Percentiles rank a stretch among this genome's conserved stretches.
phyloP scores from a whole-genome alignment of 2,329 filamentous ascomycete genomes.

The Ceratocystis cubensis region DNA sequence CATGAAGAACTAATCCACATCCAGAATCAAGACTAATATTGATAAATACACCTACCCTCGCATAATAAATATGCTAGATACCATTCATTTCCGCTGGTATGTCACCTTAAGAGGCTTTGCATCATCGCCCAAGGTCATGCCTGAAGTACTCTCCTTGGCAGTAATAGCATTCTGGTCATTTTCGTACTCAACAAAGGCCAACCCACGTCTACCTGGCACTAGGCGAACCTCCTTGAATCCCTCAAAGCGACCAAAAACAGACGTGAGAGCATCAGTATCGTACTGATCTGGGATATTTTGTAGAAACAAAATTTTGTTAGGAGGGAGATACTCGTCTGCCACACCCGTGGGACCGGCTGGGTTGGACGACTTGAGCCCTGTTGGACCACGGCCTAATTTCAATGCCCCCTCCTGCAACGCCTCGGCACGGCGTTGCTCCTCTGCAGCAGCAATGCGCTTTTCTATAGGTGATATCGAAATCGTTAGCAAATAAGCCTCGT shows the following conservation, averaged over 20 bases:
- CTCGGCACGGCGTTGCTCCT: conserved; percentile 56
- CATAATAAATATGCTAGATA: not conserved
- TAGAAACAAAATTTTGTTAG: conserved; percentile 92
- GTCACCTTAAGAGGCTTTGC: conserved; percentile 77
- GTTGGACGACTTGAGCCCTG: conserved; percentile 63
- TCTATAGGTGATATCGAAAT: conserved; percentile 32
- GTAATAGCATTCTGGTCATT: conserved; percentile 77
- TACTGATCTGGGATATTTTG: conserved; percentile 84
- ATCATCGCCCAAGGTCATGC: conserved; percentile 57
- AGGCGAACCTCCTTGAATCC: conserved; percentile 87
- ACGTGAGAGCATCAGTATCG: conserved; percentile 64
- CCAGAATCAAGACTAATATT: not conserved
- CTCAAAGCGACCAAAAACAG: conserved; percentile 78
- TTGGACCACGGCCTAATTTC: conserved; percentile 39
- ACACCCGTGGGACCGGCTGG: conserved; percentile 58
- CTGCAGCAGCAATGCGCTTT: conserved; percentile 67
- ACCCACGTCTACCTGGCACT: conserved; percentile 73
- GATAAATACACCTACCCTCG: not conserved
- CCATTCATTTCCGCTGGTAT: conserved; percentile 70
- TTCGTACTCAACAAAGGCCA: conserved; percentile 96
- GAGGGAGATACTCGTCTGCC: conserved; percentile 94
- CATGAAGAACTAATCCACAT: not conserved
- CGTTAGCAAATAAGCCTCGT: conserved; percentile 29
- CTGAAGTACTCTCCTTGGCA: conserved; percentile 85
- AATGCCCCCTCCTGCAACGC: conserved; percentile 46